A percentile compares a stretch with the other conserved stretches of the same genome.
Conservation (phyloP, 305 asterid genomes). For the Euphrasia arctica region DNA sequence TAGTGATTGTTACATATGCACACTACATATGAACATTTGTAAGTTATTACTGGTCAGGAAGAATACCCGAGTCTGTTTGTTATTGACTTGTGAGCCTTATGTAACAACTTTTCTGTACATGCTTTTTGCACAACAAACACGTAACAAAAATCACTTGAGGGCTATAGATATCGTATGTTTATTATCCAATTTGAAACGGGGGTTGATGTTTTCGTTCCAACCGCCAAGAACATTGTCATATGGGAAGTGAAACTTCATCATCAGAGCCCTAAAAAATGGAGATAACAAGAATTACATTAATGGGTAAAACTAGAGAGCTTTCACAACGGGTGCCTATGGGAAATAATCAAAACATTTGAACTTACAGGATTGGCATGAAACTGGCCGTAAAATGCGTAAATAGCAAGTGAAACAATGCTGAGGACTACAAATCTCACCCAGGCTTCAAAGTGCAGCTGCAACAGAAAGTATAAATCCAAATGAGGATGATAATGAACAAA, state of each 20-base stretch:
- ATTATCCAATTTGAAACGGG: constrained; percentile 19
- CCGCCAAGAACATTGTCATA: constrained; percentile 11
- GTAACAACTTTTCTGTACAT: too few relatives aligned
- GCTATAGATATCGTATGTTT: neutral
- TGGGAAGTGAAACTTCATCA: constrained; percentile 19
- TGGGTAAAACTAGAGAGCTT: constrained; percentile 34
- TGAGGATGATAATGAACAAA: neutral
- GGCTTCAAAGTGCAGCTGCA: constrained; percentile 93
- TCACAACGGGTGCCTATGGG: constrained; percentile 55
- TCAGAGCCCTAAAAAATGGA: constrained; percentile 28
- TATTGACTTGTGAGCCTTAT: too few relatives aligned
- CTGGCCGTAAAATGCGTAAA: constrained; percentile 89
- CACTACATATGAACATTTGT: too few relatives aligned
- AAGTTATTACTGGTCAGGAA: too few relatives aligned
- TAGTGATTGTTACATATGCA: too few relatives aligned
- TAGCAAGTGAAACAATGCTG: constrained; percentile 57
- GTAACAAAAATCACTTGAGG: neutral
- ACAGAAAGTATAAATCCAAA: constrained; percentile 14
- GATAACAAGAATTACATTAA: constrained; percentile 16
- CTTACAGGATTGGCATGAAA: constrained; percentile 76
- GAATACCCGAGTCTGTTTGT: too few relatives aligned
- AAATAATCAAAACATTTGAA: constrained; percentile 47
- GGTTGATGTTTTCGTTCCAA: constrained; percentile 4
- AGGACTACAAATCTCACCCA: constrained; percentile 86
- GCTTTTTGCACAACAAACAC: neutral